Evolutionary conservation across 306 rosid species (phyloP), one percentile per base, ranked within the genome.

Genomic region (Pyrus betulifolia): DNA sequence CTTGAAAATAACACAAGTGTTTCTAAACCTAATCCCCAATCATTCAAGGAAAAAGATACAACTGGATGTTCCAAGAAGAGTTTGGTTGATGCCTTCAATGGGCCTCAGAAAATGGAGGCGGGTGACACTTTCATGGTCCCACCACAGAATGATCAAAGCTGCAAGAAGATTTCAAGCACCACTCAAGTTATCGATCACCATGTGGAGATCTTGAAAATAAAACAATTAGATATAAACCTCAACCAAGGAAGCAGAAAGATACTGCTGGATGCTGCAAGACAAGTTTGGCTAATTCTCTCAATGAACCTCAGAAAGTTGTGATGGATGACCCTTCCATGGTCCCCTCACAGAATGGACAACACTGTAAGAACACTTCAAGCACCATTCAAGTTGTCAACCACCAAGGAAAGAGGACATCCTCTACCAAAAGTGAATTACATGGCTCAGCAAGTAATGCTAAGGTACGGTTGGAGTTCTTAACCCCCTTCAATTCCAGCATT

Each of bases 401-500:
- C 73, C 69, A 75, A 57, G 86, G 51, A 15, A 64, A 67, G 72
- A 68, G 19, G 67, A 82, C 22, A 51, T 74, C 80, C 38, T 76
- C 33, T 71, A 58, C 51, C 57, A 76, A 62, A 61, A 73, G 71
- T 78, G 79, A 82, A 52, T 78, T 75, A 23, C 78, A 82, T 79
- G 87, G 73, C 75, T 76, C 82, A 72, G 81, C 82, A 25, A 85
- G 72, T 76, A 76, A 64, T 79, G 61, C 38, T 57, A 77, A 86
- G 86, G 72, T 60, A 69, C 33, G 45, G 90, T 85, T 31, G 31
- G 80, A 42, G 79, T 25, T 30, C 75, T 72, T 69, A 72, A 35
- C 75, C 83, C 79, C 3, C 76, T 76, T 67, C 59, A 69, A 75
- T 45, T 61, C 73, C 64, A 69, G 45, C 63, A 21, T 63, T 78